Conservation (phyloP, 495 filamentous ascomycete genomes). For the Venustampulla echinocandica region DNA sequence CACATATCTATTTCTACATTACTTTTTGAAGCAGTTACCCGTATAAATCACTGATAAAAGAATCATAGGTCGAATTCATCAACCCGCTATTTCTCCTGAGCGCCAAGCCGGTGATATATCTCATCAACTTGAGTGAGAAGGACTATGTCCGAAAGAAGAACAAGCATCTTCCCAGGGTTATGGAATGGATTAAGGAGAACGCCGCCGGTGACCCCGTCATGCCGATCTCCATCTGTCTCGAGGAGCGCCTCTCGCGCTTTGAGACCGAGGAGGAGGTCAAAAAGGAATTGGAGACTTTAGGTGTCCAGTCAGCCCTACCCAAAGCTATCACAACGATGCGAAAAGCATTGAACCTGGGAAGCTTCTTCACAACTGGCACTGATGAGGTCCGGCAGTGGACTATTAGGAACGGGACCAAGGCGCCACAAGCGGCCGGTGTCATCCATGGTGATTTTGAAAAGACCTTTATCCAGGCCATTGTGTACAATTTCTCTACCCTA, state of each 20-base stretch:
- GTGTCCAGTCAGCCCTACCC: constrained; percentile 79
- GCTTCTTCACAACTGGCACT: constrained; percentile 94
- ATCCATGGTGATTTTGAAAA: constrained; percentile 99
- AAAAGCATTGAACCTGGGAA: constrained; percentile 74
- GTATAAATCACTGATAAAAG: constrained; percentile 24
- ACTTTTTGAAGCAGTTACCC: constrained; percentile 20
- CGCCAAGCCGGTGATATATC: constrained; percentile 94
- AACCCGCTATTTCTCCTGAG: constrained; percentile 93
- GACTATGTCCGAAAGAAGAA: constrained; percentile 99
- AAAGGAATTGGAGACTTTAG: constrained; percentile 83
- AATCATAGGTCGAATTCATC: constrained; percentile 81
- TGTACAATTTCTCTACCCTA: constrained; percentile 74
- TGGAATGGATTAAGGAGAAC: constrained; percentile 87
- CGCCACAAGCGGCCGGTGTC: constrained; percentile 92
- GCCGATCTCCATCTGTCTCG: constrained; percentile 84
- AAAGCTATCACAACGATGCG: constrained; percentile 96
- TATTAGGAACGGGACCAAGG: constrained; percentile 92
- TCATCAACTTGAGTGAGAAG: constrained; percentile 94
- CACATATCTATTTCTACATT: constrained; percentile 26
- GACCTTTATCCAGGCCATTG: constrained; percentile 95
- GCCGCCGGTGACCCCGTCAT: constrained; percentile 82
- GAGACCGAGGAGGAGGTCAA: constrained; percentile 66
- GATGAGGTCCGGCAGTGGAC: constrained; percentile 99
- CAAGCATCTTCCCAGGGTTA: constrained; percentile 91
- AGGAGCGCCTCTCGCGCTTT: constrained; percentile 80